A percentile compares a stretch with the other conserved stretches of the same genome.
Conservation (phyloP, 2,329 filamentous ascomycete species). For the Fusarium continuum region DNA sequence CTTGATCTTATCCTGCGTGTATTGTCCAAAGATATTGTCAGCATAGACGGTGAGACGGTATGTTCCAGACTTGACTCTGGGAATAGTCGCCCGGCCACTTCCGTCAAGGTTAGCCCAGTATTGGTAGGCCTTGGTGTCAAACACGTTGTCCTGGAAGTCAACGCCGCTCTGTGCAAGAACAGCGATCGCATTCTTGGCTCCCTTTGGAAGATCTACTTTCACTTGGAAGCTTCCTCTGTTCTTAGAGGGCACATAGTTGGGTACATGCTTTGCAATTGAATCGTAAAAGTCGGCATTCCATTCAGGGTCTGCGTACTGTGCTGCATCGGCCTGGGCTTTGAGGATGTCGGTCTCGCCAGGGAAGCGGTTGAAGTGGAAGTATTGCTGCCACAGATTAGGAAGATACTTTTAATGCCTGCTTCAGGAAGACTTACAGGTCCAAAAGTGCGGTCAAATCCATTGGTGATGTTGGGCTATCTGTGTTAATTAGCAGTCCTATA, state of each 20-base stretch:
- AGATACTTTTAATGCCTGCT: background rate
- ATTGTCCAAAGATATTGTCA: slow-evolving; percentile 69
- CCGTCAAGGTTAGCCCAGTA: slow-evolving; percentile 66
- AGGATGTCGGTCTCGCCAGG: slow-evolving; percentile 55
- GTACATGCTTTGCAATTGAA: slow-evolving; percentile 66
- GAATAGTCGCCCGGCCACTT: slow-evolving; percentile 60
- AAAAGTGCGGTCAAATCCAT: slow-evolving; percentile 72
- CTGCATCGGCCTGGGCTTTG: slow-evolving; percentile 63
- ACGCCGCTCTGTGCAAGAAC: slow-evolving; percentile 55
- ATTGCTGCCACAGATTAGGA: slow-evolving; percentile 52
- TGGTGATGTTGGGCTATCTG: slow-evolving; percentile 64
- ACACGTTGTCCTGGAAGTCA: slow-evolving; percentile 55
- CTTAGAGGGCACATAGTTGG: slow-evolving; percentile 65
- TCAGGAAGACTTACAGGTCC: slow-evolving; percentile 55
- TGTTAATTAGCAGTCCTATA: background rate
- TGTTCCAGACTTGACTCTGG: slow-evolving; percentile 64
- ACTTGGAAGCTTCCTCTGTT: slow-evolving; percentile 61
- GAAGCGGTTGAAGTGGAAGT: slow-evolving; percentile 69
- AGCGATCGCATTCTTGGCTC: slow-evolving; percentile 62
- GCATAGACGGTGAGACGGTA: slow-evolving; percentile 72
- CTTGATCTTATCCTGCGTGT: slow-evolving; percentile 59
- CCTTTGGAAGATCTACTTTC: slow-evolving; percentile 60
- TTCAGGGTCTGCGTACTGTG: slow-evolving; percentile 57
- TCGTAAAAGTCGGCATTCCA: slow-evolving; percentile 72
- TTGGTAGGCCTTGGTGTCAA: slow-evolving; percentile 64